Conservation (phyloP, 225 moss, liverwort and hornwort species). For the Polytrichum commune region DNA sequence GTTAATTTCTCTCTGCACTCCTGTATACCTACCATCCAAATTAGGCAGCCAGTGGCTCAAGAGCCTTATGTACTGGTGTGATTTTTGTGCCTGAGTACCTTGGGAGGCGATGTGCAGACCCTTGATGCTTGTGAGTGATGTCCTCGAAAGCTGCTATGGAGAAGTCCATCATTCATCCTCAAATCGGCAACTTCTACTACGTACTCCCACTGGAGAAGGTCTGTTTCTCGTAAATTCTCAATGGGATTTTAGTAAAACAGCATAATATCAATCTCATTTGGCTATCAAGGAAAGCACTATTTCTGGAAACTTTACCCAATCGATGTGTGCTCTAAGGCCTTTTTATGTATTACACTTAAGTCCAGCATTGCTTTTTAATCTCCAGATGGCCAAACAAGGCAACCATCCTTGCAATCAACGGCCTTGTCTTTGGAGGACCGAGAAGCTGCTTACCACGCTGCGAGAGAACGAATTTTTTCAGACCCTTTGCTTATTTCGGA, state of each 20-base stretch:
- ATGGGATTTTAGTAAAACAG: no score
- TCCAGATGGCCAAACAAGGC: slow-evolving; percentile 54
- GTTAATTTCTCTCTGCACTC: no score
- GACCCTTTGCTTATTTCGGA: slow-evolving; percentile 46
- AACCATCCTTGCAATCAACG: slow-evolving; percentile 37
- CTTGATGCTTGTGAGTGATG: slow-evolving; percentile 75
- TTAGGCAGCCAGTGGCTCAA: no score
- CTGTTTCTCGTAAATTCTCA: neutral
- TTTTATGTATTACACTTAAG: no score
- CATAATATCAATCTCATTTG: no score
- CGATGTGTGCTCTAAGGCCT: no score
- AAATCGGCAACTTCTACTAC: slow-evolving; percentile 72
- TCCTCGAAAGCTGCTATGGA: slow-evolving; percentile 62
- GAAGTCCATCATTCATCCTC: slow-evolving; percentile 50
- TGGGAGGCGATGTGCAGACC: slow-evolving; percentile 42
- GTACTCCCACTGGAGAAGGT: slow-evolving; percentile 57
- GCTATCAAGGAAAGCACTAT: no score
- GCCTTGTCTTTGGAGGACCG: slow-evolving; percentile 73
- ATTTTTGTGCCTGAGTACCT: no score
- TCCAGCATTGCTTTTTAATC: neutral
- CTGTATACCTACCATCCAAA: no score
- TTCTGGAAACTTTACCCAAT: neutral
- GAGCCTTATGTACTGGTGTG: no score
- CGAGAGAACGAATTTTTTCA: slow-evolving; percentile 88
- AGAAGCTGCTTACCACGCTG: slow-evolving; percentile 85